A percentile compares a stretch with the other conserved stretches of the same genome.
phyloP scores from a whole-genome alignment of 257 asterid species.

The Solanum boliviense region DNA sequence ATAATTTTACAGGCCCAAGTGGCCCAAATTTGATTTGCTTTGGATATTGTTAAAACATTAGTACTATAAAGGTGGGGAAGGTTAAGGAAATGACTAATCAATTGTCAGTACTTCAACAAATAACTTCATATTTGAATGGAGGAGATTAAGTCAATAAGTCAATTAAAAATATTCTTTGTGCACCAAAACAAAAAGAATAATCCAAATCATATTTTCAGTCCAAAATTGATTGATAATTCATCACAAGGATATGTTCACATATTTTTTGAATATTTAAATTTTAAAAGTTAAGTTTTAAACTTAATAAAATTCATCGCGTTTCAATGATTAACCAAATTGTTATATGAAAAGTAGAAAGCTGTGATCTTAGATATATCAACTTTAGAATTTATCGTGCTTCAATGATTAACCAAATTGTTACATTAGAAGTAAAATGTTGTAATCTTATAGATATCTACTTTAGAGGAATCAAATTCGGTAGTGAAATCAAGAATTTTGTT shows the following conservation, averaged over 20 bases:
- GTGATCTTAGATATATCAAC: not conserved
- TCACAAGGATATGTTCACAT: not conserved
- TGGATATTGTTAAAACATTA: not conserved
- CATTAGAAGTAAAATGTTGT: not conserved
- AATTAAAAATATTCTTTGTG: not conserved
- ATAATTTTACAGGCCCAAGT: not conserved
- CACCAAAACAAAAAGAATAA: not conserved
- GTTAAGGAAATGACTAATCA: constrained; percentile 3
- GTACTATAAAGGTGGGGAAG: not conserved
- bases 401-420: too few species aligned
- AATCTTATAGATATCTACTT: not conserved
- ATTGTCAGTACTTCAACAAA: not conserved
- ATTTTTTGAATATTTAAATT: not conserved
- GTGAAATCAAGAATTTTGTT: too few species aligned
- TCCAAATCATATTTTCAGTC: not conserved
- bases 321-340: not conserved
- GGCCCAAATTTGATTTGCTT: not conserved
- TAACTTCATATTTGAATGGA: not conserved
- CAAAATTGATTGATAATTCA: not conserved
- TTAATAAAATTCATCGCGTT: not conserved
- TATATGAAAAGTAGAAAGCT: not conserved
- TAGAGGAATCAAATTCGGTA: not conserved
- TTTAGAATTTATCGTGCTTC: not conserved
- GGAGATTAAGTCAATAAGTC: not conserved
- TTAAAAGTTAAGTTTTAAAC: not conserved